Evolutionary conservation across 768 basidiomycete species (phyloP).

Genomic region (Tulasnella sp.): DNA sequence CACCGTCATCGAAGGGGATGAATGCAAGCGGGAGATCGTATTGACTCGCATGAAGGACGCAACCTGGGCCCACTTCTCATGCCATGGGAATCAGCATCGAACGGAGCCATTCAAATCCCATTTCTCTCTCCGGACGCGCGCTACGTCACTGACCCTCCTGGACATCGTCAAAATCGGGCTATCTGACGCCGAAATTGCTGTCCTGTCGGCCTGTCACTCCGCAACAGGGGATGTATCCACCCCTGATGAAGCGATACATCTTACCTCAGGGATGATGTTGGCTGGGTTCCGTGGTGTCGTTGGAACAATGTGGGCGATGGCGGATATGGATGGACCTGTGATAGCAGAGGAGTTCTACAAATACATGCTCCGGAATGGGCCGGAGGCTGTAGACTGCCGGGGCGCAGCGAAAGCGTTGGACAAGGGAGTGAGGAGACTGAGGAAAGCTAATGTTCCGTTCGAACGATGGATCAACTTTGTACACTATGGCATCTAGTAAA

Average conservation of each 20-base stretch:
- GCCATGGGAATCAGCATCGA: not conserved
- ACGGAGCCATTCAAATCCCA: not conserved
- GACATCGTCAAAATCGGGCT: slow-evolving; percentile 1
- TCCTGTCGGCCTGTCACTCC: not conserved
- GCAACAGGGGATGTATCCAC: not conserved
- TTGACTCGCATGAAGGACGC: not conserved
- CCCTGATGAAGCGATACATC: not conserved
- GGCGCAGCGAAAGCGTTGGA: no score
- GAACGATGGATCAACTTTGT: no score
- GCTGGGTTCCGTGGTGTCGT: slow-evolving; percentile 10
- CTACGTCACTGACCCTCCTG: not conserved
- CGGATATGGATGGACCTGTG: slow-evolving; percentile 9
- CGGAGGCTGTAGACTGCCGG: no score
- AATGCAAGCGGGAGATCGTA: not conserved
- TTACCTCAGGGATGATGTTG: slow-evolving; percentile 10
- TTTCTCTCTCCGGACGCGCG: not conserved
- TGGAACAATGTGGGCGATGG: slow-evolving; percentile 14
- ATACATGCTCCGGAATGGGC: not conserved
- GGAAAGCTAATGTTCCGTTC: no score
- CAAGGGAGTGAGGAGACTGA: no score
- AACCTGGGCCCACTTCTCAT: slow-evolving; percentile 8
- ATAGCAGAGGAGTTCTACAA: slow-evolving; percentile 11
- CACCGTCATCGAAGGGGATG: not conserved
- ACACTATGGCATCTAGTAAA: no score
- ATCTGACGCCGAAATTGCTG: slow-evolving; percentile 1